These are phyloP conservation scores for Rhododendron ferrugineum DNA, from an alignment of 148 eudicot species.

Conservation along the genomic window DNA sequence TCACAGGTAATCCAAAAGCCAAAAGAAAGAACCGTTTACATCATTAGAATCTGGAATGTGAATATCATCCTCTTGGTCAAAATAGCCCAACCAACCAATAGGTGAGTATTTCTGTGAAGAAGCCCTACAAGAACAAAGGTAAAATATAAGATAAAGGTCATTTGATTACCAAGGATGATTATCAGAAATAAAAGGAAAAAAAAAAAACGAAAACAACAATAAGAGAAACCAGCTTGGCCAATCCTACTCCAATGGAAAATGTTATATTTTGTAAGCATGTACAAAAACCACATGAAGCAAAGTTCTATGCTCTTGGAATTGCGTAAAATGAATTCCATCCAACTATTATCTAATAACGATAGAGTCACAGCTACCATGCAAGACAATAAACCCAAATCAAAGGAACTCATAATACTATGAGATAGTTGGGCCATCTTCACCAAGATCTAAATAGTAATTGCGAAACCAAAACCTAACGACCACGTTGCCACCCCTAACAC, in stretches of 20 bases:
- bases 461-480: background rate
- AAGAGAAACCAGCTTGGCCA: background rate
- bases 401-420: background rate
- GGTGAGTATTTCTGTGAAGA: constrained; percentile 65
- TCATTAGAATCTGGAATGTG: constrained; percentile 59
- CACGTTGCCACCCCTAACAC: background rate
- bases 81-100: constrained; percentile 60
- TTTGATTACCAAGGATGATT: background rate
- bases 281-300: background rate
- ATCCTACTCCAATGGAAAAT: background rate
- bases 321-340: background rate
- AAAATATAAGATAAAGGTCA: background rate
- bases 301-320: background rate
- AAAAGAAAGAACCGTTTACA: constrained; percentile 34
- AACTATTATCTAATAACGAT: background rate
- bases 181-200: background rate
- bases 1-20: background rate
- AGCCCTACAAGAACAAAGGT: constrained; percentile 35
- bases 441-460: background rate
- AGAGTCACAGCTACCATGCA: background rate
- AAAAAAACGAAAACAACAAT: background rate
- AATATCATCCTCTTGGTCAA: constrained; percentile 84
- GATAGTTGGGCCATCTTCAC: background rate
- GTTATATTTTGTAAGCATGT: background rate
- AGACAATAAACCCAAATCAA: background rate